phyloP scores from a whole-genome alignment of 306 rosid species.

The Vigna angularis region DNA sequence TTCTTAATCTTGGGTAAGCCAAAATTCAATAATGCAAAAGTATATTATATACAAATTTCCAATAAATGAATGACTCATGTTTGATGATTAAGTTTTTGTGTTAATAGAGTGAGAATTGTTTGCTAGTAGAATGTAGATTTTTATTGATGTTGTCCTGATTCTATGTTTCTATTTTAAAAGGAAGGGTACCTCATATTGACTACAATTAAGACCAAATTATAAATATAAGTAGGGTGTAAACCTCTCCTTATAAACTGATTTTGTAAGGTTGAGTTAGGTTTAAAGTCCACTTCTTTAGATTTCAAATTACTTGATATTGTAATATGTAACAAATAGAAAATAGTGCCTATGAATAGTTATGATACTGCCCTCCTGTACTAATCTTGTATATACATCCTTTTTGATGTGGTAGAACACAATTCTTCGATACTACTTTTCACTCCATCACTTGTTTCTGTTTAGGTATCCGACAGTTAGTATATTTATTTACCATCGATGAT shows the following conservation, averaged over 20 bases:
- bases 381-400: background rate
- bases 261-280: too few relatives aligned
- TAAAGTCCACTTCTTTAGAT: too few relatives aligned
- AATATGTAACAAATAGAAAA: background rate
- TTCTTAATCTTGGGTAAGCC: constrained; percentile 96
- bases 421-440: background rate
- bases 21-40: constrained; percentile 28
- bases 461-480: constrained; percentile 14
- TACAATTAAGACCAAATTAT: too few relatives aligned
- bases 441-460: background rate
- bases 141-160: constrained; percentile 25
- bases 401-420: background rate
- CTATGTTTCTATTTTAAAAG: background rate
- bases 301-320: background rate
- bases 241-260: too few relatives aligned
- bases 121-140: constrained; percentile 4
- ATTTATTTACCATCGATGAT: constrained; percentile 30
- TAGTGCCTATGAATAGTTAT: background rate
- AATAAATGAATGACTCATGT: background rate
- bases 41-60: constrained; percentile 33
- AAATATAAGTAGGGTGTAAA: too few relatives aligned
- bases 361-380: background rate
- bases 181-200: background rate
- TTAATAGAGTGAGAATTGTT: constrained; percentile 12
- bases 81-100: constrained; percentile 34